Conservation (phyloP, 2,329 filamentous ascomycete species). For the Penicillium sp. region DNA sequence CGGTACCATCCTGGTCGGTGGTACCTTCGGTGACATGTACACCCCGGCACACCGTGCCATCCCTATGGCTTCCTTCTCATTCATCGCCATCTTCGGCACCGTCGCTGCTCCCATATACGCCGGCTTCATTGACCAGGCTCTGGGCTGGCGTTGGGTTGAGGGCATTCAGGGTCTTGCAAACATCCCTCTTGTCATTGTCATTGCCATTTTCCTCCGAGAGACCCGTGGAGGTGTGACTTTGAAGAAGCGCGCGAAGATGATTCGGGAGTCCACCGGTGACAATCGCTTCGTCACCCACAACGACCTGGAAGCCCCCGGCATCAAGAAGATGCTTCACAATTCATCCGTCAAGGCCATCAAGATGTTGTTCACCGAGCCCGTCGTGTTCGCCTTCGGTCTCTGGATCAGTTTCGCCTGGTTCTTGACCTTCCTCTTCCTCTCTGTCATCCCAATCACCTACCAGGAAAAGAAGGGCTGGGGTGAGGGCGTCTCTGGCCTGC, state of each 20-base stretch:
- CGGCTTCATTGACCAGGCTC: slow-evolving; percentile 53
- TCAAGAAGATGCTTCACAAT: slow-evolving; percentile 42
- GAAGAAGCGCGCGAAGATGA: slow-evolving; percentile 49
- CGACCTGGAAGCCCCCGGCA: slow-evolving; percentile 51
- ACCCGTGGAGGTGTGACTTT: slow-evolving; percentile 50
- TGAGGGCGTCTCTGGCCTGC: slow-evolving; percentile 50
- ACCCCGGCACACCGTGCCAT: slow-evolving; percentile 45
- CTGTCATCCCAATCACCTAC: slow-evolving; percentile 52
- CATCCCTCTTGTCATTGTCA: slow-evolving; percentile 47
- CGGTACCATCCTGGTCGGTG: slow-evolving; percentile 51
- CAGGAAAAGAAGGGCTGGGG: slow-evolving; percentile 53
- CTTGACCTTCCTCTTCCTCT: slow-evolving; percentile 55
- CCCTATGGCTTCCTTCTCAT: slow-evolving; percentile 51
- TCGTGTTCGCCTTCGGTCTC: slow-evolving; percentile 51
- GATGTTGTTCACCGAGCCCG: slow-evolving; percentile 51
- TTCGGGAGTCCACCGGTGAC: slow-evolving; percentile 50
- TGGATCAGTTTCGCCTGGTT: slow-evolving; percentile 56
- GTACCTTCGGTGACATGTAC: slow-evolving; percentile 53
- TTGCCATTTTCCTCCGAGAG: slow-evolving; percentile 47
- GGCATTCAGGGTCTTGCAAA: slow-evolving; percentile 54
- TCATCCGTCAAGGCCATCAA: slow-evolving; percentile 54
- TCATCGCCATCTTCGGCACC: slow-evolving; percentile 52
- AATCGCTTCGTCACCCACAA: slow-evolving; percentile 51
- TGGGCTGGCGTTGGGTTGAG: slow-evolving; percentile 56
- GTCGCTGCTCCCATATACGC: slow-evolving; percentile 55